Evolutionary conservation across 306 rosid genomes (phyloP).

Genomic region (Citrullus mucosospermus): DNA sequence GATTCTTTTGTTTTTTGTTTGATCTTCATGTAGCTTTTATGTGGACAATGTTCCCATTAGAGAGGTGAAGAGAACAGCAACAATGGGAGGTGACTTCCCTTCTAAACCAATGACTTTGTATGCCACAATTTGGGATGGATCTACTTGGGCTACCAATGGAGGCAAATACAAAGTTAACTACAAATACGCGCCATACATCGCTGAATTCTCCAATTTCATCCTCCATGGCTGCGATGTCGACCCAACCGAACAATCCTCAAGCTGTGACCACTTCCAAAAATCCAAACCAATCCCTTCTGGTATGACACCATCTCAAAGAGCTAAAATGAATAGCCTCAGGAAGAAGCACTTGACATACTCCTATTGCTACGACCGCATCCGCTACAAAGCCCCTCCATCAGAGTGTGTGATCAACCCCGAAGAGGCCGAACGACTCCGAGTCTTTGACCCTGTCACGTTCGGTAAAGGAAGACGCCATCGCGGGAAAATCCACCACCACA

Average conservation of each 20-base stretch:
- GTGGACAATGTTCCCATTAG: slow-evolving; percentile 85
- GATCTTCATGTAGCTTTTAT: slow-evolving; percentile 52
- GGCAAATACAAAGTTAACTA: slow-evolving; percentile 85
- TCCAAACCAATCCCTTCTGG: slow-evolving; percentile 36
- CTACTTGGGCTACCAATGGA: slow-evolving; percentile 95
- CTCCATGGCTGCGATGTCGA: slow-evolving; percentile 85
- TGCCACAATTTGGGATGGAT: slow-evolving; percentile 97
- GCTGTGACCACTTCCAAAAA: slow-evolving; percentile 31
- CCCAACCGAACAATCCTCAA: slow-evolving; percentile 45
- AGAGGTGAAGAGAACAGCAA: slow-evolving; percentile 52
- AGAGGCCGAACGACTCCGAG: slow-evolving; percentile 59
- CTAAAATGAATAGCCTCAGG: slow-evolving; percentile 55
- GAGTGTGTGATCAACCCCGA: slow-evolving; percentile 63
- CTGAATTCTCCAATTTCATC: slow-evolving; percentile 62
- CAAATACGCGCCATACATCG: slow-evolving; percentile 75
- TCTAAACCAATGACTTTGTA: slow-evolving; percentile 87
- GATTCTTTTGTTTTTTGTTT: neutral
- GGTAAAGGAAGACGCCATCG: slow-evolving; percentile 54
- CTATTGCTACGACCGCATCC: slow-evolving; percentile 57
- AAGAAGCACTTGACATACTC: slow-evolving; percentile 88
- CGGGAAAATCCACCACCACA: slow-evolving; percentile 38
- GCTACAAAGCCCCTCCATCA: slow-evolving; percentile 55
- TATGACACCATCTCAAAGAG: slow-evolving; percentile 29
- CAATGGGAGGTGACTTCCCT: slow-evolving; percentile 90
- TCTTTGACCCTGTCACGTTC: slow-evolving; percentile 63